Evolutionary conservation across 805 yeast genomes (phyloP).

Genomic region (Cyberlindnera meyerae): DNA sequence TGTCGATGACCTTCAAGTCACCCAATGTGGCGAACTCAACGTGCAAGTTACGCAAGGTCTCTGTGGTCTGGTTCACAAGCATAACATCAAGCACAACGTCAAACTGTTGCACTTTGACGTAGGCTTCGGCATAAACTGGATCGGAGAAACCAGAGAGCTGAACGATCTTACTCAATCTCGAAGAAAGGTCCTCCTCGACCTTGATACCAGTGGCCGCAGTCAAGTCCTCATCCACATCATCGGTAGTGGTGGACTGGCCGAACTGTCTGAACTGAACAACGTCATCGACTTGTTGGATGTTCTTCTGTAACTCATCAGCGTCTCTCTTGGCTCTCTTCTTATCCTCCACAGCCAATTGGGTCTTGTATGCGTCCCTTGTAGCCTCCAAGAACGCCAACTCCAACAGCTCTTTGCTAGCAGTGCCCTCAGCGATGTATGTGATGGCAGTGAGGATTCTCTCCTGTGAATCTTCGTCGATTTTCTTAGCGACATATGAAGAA

Average conservation of each 20-base stretch:
- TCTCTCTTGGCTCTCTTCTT: slow-evolving; percentile 50
- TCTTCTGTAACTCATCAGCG: slow-evolving; percentile 52
- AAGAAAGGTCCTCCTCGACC: slow-evolving; percentile 55
- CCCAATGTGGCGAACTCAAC: slow-evolving; percentile 97
- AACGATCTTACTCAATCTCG: slow-evolving; percentile 81
- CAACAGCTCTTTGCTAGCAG: slow-evolving; percentile 36
- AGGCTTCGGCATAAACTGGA: slow-evolving; percentile 97
- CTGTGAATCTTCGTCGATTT: slow-evolving; percentile 94
- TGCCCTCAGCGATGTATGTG: slow-evolving; percentile 67
- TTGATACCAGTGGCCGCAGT: slow-evolving; percentile 48
- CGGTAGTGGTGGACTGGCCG: slow-evolving; percentile 40
- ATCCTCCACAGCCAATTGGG: slow-evolving; percentile 60
- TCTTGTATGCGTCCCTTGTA: slow-evolving; percentile 77
- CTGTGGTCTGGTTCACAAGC: slow-evolving; percentile 89
- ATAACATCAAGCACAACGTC: slow-evolving; percentile 93
- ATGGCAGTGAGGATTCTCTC: slow-evolving; percentile 90
- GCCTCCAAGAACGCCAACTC: slow-evolving; percentile 79
- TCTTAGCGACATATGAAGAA: slow-evolving; percentile 58
- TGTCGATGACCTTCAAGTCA: slow-evolving; percentile 90
- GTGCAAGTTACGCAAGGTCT: slow-evolving; percentile 82
- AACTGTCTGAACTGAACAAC: slow-evolving; percentile 77
- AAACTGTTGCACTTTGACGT: slow-evolving; percentile 91
- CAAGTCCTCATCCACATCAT: slow-evolving; percentile 54
- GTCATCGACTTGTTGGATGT: slow-evolving; percentile 76
- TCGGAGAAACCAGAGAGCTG: slow-evolving; percentile 98